phyloP scores from a whole-genome alignment of 257 asterid genomes.

The Perilla frutescens region DNA sequence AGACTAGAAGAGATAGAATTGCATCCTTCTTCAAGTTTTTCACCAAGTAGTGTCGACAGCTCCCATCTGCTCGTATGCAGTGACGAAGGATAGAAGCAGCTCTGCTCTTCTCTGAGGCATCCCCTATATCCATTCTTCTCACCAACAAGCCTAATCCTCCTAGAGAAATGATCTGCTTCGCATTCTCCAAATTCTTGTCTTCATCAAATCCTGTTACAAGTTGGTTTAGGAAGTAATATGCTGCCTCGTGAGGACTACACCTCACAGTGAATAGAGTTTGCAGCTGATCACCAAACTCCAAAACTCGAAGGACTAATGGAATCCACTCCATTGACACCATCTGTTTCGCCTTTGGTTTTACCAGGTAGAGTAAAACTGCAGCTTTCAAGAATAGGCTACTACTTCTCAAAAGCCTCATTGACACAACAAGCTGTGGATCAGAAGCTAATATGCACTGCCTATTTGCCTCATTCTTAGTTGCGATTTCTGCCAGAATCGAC shows the following conservation, averaged over 20 bases:
- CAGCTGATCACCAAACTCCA: constrained; percentile 77
- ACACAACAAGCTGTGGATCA: constrained; percentile 71
- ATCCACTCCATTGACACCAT: constrained; percentile 76
- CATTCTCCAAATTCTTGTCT: constrained; percentile 66
- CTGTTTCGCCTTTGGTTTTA: constrained; percentile 75
- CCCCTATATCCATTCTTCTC: constrained; percentile 68
- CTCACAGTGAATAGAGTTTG: constrained; percentile 63
- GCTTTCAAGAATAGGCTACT: constrained; percentile 78
- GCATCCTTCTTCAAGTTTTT: constrained; percentile 56
- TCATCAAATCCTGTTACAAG: constrained; percentile 65
- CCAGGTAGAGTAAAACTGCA: constrained; percentile 63
- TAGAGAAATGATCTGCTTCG: constrained; percentile 60
- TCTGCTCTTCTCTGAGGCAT: constrained; percentile 56
- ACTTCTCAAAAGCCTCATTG: constrained; percentile 55
- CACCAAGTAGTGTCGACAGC: constrained; percentile 68
- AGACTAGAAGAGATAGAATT: constrained; percentile 51
- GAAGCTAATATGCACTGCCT: constrained; percentile 53
- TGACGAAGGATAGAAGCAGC: constrained; percentile 52
- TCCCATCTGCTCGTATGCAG: constrained; percentile 74
- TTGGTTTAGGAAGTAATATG: constrained; percentile 68
- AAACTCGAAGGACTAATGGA: constrained; percentile 73
- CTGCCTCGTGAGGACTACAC: constrained; percentile 68
- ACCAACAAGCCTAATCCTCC: constrained; percentile 73
- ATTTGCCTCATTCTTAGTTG: constrained; percentile 52
- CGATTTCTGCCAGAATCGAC: constrained; percentile 76